Evolutionary conservation across 2,329 filamentous ascomycete species (phyloP), one percentile per base, ranked within the genome.

Genomic region (Ascochyta lentis): DNA sequence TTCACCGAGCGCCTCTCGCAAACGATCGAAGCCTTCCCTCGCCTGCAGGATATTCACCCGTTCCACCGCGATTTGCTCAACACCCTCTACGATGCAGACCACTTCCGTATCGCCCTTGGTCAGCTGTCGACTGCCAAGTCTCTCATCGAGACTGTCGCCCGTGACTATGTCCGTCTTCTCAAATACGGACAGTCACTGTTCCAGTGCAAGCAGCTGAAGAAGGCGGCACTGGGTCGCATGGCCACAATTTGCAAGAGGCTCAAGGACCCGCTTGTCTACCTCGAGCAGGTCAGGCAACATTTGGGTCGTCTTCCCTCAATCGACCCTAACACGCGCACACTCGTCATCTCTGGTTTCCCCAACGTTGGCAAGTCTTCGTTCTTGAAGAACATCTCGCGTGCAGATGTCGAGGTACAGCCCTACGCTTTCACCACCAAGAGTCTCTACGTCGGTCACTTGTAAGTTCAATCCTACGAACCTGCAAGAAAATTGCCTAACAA

Each of bases 341-440:
- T 99, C 40, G 84, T 99, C 63, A 97, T 99, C 67, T 96, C 94
- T 77, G 95, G 95, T 49, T 98, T 98, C 77, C 95, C 95, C 67
- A 99, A 99, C 71, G 72, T 75, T n/a, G 72, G 95, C 78, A 99
- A 99, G 82, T 96, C 91, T 52, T 96, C 91, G 66, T 99, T 99
- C 82, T 79, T 99, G 73, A 89, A 89, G 79, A 95, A 89, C 73
- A 89, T 98, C 70, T 96, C 92, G 45, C 86, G 93, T 66, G 95
- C 95, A 63, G 95, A 99, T 80, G 94, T 97, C 53, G 94, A 97
- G 73, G 91, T 97, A 31, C 93, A 98, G 80, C 94, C 95, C 19
- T 99, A 98, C 76, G 96, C 95, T 49, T 99, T 99, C 83, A 97
- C 95, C 33, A 99, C 95, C 50, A 98, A 98, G 84, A 92, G 89